Evolutionary conservation across 164 flowering plant genomes (phyloP).

Genomic region (Warburgia ugandensis): DNA sequence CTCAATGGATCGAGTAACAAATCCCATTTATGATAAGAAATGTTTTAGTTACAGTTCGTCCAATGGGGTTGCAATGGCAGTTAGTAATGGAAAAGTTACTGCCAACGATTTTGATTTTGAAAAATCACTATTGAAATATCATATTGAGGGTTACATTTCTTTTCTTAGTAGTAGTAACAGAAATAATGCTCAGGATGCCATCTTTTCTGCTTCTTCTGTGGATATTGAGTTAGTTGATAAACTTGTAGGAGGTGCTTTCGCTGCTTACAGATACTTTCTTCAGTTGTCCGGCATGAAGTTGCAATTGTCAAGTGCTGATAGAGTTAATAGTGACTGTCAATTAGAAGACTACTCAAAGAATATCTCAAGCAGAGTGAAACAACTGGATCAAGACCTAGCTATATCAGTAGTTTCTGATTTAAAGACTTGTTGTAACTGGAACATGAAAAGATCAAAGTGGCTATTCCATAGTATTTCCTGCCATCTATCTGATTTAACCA

Average conservation of each 20-base stretch:
- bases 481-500: conserved; percentile 31
- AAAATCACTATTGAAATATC: conserved; percentile 27
- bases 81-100: conserved; percentile 3
- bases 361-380: conserved; percentile 2
- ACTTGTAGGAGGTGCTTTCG: conserved; percentile 32
- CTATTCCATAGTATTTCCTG: conserved; percentile 24
- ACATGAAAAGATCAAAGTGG: conserved; percentile 12
- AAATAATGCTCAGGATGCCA: conserved; percentile 8
- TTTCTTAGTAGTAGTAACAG: conserved; percentile 10
- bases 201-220: conserved; percentile 11
- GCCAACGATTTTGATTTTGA: conserved; percentile 6
- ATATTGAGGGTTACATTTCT: conserved; percentile 25
- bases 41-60: not conserved
- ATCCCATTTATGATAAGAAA: not conserved
- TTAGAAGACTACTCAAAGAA: not conserved
- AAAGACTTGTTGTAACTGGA: conserved; percentile 22
- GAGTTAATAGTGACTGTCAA: not conserved
- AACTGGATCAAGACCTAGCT: conserved; percentile 13
- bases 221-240: conserved; percentile 14
- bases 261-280: conserved; percentile 29
- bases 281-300: not conserved
- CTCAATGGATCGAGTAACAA: conserved; percentile 1
- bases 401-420: conserved; percentile 30
- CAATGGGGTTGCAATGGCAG: not conserved
- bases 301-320: not conserved